These are phyloP conservation scores for Desmodesmus armatus DNA, from an alignment of 139 green algal species.

Conservation along the genomic window DNA sequence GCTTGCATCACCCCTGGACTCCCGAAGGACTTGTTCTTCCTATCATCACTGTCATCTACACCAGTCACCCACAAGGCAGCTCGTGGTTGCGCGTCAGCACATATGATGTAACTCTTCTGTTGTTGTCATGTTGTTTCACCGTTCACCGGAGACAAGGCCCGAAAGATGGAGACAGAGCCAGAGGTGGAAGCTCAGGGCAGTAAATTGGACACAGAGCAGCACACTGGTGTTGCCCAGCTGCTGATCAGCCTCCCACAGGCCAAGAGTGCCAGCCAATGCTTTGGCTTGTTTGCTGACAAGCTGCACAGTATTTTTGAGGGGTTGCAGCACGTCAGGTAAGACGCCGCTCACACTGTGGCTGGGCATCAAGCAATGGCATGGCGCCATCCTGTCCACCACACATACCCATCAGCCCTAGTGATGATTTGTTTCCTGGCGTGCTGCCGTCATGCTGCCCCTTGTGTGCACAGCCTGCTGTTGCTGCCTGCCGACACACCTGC, in stretches of 20 bases:
- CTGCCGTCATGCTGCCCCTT: not conserved
- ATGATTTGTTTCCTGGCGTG: not conserved
- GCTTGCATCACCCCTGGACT: too few species aligned
- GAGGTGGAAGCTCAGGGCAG: too few species aligned
- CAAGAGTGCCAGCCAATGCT: conserved; percentile 35
- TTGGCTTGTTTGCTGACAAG: conserved; percentile 39
- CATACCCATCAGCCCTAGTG: not conserved
- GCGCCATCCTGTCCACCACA: not conserved
- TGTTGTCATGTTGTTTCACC: too few species aligned
- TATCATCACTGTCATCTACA: too few species aligned
- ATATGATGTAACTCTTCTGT: too few species aligned
- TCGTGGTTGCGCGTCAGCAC: too few species aligned
- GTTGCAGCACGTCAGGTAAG: conserved; percentile 21
- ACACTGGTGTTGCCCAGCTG: too few species aligned
- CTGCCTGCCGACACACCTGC: not conserved
- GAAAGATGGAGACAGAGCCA: too few species aligned
- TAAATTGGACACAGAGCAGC: too few species aligned
- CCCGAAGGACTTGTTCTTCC: too few species aligned
- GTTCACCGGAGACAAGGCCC: conserved; percentile 12
- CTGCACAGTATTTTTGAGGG: conserved; percentile 34
- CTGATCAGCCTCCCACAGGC: conserved; percentile 40
- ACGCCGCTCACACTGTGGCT: not conserved
- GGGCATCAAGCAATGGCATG: not conserved
- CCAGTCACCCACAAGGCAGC: too few species aligned
- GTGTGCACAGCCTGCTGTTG: not conserved